Conservation (phyloP, 768 basidiomycete species). For the Paxillus rubicundulus region DNA sequence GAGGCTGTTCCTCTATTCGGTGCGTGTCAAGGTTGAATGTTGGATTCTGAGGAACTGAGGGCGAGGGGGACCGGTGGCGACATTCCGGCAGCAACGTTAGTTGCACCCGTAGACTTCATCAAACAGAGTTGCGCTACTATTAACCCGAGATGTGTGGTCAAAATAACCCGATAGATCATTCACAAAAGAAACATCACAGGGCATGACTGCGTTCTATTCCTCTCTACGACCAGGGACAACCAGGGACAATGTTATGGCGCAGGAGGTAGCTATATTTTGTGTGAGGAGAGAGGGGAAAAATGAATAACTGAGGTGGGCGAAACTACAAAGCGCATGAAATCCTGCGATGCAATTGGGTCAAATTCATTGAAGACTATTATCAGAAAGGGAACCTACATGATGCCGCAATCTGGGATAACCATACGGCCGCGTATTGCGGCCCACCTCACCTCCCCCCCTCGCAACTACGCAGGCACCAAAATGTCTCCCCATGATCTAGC, state of each 20-base stretch:
- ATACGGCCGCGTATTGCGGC: not conserved
- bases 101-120: not conserved
- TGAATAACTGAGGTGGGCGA: constrained; percentile 1
- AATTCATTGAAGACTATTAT: not conserved
- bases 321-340: not conserved
- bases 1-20: not conserved
- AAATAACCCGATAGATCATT: constrained; percentile 1
- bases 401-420: not conserved
- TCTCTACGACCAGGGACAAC: constrained; percentile 15
- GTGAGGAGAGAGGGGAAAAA: constrained; percentile 1
- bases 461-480: constrained; percentile 60
- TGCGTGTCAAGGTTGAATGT: not conserved
- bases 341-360: not conserved
- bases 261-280: constrained; percentile 19
- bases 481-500: constrained; percentile 78
- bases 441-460: not conserved
- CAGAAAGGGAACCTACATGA: constrained; percentile 1
- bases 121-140: constrained; percentile 5
- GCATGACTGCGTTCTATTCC: constrained; percentile 8
- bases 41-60: not conserved
- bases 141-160: constrained; percentile 10
- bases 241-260: constrained; percentile 18
- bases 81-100: not conserved
- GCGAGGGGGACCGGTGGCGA: not conserved
- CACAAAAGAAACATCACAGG: not conserved